Percentiles rank a stretch among this genome's conserved stretches.
Evolutionary conservation across 2,329 filamentous ascomycete species (phyloP).

Genomic region (Epichloe brachyelytri): DNA sequence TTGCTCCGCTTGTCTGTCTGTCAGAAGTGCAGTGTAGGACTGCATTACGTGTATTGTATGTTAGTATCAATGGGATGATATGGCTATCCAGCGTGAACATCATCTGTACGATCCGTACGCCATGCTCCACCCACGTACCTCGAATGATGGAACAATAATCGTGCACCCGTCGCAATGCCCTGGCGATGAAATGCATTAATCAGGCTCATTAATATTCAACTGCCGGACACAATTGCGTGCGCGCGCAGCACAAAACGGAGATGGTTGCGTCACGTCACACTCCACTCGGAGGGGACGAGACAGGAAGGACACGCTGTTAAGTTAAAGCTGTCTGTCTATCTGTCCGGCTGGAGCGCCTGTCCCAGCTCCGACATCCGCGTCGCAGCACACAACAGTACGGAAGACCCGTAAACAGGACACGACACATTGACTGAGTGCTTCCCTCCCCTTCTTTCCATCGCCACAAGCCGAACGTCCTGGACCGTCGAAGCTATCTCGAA

Average conservation of each 20-base stretch:
- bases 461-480: background rate
- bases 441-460: background rate
- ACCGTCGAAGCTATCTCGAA: background rate
- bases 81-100: background rate
- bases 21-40: background rate
- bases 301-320: conserved; percentile 3
- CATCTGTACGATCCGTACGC: too few relatives aligned
- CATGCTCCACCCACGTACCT: too few relatives aligned
- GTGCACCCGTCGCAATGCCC: too few relatives aligned
- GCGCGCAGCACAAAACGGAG: too few relatives aligned
- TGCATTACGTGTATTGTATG: background rate
- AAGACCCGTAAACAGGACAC: background rate
- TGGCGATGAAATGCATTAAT: too few relatives aligned
- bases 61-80: background rate
- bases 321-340: background rate
- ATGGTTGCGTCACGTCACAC: too few relatives aligned
- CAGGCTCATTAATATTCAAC: too few relatives aligned
- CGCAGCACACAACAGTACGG: background rate
- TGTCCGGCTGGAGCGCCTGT: too few relatives aligned
- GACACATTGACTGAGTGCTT: background rate
- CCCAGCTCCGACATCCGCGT: background rate
- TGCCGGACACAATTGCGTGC: too few relatives aligned
- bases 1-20: background rate
- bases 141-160: too few relatives aligned
- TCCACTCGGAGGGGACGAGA: background rate